These are phyloP conservation scores for Candida anglica DNA, from an alignment of 805 yeast species.

Conservation along the genomic window DNA sequence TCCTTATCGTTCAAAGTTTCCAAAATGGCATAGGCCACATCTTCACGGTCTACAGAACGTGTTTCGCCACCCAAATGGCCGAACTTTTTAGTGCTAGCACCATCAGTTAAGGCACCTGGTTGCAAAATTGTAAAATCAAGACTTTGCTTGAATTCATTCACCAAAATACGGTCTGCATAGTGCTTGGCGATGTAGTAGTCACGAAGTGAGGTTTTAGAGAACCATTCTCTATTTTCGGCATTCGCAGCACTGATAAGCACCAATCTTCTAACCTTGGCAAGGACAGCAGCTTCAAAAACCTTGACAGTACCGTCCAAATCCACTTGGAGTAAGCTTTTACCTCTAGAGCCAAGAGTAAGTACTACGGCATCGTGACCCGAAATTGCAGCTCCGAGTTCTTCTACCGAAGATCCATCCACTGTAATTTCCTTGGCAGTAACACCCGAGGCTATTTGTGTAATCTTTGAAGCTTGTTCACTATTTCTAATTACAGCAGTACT, in stretches of 20 bases:
- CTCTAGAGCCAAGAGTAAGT: conserved; percentile 62
- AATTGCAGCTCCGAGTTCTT: conserved; percentile 31
- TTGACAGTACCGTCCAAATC: conserved; percentile 62
- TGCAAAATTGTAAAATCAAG: conserved; percentile 55
- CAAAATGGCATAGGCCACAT: conserved; percentile 49
- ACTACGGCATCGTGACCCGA: conserved; percentile 53
- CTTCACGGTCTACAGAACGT: conserved; percentile 39
- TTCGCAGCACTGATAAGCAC: conserved; percentile 54
- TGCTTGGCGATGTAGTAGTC: conserved; percentile 59
- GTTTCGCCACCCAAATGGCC: conserved; percentile 19
- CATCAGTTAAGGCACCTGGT: conserved; percentile 46
- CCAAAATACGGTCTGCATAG: conserved; percentile 49
- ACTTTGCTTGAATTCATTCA: conserved; percentile 29
- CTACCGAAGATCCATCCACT: conserved; percentile 31
- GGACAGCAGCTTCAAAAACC: conserved; percentile 50
- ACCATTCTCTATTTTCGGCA: conserved; percentile 47
- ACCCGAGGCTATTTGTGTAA: conserved; percentile 32
- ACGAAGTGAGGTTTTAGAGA: conserved; percentile 33
- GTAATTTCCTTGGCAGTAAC: conserved; percentile 32
- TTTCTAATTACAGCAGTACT: conserved; percentile 44
- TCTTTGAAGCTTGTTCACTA: conserved; percentile 39
- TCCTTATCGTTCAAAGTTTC: conserved; percentile 29
- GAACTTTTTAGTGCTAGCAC: conserved; percentile 41
- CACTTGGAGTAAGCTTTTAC: conserved; percentile 48
- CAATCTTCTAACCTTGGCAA: conserved; percentile 40